Evolutionary conservation across 106 monocot genomes (phyloP).

Genomic region (Ottelia alismoides): DNA sequence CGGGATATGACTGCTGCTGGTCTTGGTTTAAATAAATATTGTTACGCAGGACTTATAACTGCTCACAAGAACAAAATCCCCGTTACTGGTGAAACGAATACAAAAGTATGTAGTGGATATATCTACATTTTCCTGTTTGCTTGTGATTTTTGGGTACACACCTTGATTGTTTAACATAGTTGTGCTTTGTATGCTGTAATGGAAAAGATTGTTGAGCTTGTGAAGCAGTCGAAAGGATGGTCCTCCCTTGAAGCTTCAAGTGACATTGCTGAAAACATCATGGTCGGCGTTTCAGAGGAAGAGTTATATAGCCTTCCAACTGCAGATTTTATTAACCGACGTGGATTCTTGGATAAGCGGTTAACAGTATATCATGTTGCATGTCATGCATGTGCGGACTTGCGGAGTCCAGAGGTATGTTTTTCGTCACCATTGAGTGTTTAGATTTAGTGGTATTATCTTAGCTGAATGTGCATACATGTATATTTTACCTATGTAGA

Average conservation of each 20-base stretch:
- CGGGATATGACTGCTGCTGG: conserved; percentile 98
- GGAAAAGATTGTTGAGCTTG: conserved; percentile 77
- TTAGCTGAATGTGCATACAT: too few relatives aligned
- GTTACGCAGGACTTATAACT: conserved; percentile 94
- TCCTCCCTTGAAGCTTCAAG: conserved; percentile 59
- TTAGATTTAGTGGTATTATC: too few relatives aligned
- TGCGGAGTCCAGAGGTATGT: conserved; percentile 62
- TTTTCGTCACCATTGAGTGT: neutral
- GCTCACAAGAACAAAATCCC: conserved; percentile 81
- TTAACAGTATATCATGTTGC: conserved; percentile 89
- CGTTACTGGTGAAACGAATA: conserved; percentile 44
- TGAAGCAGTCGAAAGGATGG: conserved; percentile 95
- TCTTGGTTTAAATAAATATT: conserved; percentile 86
- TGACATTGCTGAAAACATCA: conserved; percentile 85
- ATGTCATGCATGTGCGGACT: conserved; percentile 80
- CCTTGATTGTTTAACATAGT: too few relatives aligned
- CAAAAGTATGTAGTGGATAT: conserved; percentile 44
- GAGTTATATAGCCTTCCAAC: conserved; percentile 87
- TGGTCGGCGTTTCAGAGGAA: conserved; percentile 93
- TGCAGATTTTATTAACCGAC: conserved; percentile 67
- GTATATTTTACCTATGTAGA: too few relatives aligned
- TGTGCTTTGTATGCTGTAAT: neutral
- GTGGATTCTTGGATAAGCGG: conserved; percentile 46
- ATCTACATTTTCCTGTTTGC: too few relatives aligned
- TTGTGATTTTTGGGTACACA: too few relatives aligned